Conservation (phyloP, 495 filamentous ascomycete genomes). For the Neurospora sp. region DNA sequence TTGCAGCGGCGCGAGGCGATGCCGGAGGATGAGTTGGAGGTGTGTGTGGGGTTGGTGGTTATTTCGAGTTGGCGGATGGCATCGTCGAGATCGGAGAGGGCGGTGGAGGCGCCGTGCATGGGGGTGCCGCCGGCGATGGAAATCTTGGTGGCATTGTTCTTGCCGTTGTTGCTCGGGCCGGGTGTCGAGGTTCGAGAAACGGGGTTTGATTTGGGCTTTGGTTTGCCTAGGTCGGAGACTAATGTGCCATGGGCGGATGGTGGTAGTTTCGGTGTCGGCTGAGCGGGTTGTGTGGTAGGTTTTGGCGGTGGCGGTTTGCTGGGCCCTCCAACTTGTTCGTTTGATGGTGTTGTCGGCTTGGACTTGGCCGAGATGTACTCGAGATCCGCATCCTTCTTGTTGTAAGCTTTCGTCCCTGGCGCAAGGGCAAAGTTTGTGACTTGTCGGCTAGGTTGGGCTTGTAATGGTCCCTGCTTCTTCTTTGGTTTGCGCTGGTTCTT, state of each 20-base stretch:
- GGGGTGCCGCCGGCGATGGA: conserved; percentile 60
- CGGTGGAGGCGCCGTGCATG: conserved; percentile 67
- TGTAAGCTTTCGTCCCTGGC: conserved; percentile 25
- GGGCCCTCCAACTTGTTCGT: conserved; percentile 17
- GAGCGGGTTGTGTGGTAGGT: conserved; percentile 17
- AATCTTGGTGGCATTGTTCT: conserved; percentile 33
- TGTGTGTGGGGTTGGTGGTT: conserved; percentile 69
- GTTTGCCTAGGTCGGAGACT: conserved; percentile 66
- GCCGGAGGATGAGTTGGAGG: conserved; percentile 29
- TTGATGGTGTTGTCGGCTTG: conserved; percentile 12
- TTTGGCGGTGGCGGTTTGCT: conserved; percentile 23
- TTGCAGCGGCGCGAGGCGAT: conserved; percentile 56
- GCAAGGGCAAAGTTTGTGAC: conserved; percentile 38
- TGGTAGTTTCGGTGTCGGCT: conserved; percentile 40
- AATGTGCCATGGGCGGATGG: conserved; percentile 65
- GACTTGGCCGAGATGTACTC: background rate
- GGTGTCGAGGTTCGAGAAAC: conserved; percentile 45
- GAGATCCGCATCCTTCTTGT: background rate
- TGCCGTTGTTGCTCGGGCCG: conserved; percentile 24
- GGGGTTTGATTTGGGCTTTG: conserved; percentile 50
- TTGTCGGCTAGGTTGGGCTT: conserved; percentile 57
- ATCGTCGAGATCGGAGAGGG: conserved; percentile 74
- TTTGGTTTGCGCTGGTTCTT: conserved; percentile 19
- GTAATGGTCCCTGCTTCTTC: conserved; percentile 52
- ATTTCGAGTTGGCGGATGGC: conserved; percentile 87